Percentiles rank a stretch among this genome's conserved stretches.
Conservation (phyloP, 2,329 filamentous ascomycete genomes). For the Fusarium miscanthi region DNA sequence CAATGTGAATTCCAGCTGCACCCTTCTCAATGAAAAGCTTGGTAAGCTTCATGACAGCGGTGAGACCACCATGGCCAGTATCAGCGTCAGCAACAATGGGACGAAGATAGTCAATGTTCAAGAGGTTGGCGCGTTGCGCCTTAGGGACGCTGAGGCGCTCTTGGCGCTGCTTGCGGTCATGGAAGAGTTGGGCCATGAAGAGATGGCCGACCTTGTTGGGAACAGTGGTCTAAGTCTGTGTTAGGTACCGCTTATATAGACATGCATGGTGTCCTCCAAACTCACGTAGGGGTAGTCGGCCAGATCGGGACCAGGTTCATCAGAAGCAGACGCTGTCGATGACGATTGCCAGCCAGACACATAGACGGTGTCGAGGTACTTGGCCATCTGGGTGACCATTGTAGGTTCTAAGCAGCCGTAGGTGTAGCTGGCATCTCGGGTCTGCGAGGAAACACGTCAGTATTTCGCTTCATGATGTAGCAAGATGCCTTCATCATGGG, state of each 20-base stretch:
- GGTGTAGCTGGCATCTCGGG: conserved; percentile 87
- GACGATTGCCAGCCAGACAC: conserved; percentile 99
- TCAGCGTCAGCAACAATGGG: conserved; percentile 98
- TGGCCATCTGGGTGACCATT: conserved; percentile 99
- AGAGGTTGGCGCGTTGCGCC: conserved; percentile 75
- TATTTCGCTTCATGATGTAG: background rate
- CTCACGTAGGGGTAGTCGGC: conserved; percentile 94
- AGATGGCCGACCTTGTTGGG: conserved; percentile 98
- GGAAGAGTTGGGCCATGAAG: conserved; percentile 98
- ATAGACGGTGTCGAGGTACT: conserved; percentile 98
- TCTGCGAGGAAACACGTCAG: conserved; percentile 59
- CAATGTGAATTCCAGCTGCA: conserved; percentile 97
- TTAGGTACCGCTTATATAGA: conserved; percentile 6
- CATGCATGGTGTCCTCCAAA: conserved; percentile 20
- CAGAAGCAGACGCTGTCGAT: conserved; percentile 91
- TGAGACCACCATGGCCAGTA: conserved; percentile 95
- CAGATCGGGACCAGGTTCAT: conserved; percentile 97
- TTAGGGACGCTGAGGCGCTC: conserved; percentile 85
- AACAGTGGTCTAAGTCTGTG: conserved; percentile 83
- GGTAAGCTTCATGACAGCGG: conserved; percentile 99
- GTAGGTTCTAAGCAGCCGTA: conserved; percentile 98
- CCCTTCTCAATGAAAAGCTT: conserved; percentile 98
- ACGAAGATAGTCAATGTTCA: conserved; percentile 92
- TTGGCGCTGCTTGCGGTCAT: conserved; percentile 98
- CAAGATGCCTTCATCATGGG: background rate